These are phyloP conservation scores for Pezicula neosporulosa DNA, from an alignment of 2,329 filamentous ascomycete genomes.

Conservation along the genomic window DNA sequence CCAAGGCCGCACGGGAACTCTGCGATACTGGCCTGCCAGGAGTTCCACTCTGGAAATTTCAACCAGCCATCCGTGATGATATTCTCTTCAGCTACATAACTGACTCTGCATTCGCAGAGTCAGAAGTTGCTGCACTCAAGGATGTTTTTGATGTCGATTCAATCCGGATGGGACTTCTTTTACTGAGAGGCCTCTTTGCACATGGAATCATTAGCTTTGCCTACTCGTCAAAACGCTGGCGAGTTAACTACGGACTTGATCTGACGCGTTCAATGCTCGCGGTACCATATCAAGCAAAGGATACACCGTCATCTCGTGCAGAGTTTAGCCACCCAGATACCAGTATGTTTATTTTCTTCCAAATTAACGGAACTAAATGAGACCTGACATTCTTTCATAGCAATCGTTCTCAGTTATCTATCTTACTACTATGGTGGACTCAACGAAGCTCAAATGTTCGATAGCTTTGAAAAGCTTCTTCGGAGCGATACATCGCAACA, in stretches of 20 bases:
- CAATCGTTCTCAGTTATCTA: constrained; percentile 52
- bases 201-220: constrained; percentile 50
- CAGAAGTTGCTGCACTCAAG: background rate
- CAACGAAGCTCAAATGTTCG: constrained; percentile 42
- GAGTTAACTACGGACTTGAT: constrained; percentile 61
- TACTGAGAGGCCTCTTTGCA: constrained; percentile 54
- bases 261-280: constrained; percentile 42
- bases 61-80: background rate
- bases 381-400: constrained; percentile 7
- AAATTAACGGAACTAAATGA: too few species aligned
- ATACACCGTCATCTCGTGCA: constrained; percentile 48
- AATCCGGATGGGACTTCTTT: constrained; percentile 33
- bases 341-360: too few species aligned
- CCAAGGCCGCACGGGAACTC: constrained; percentile 34
- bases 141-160: background rate
- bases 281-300: constrained; percentile 59
- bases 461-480: constrained; percentile 42
- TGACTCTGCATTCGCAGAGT: background rate
- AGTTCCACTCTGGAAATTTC: constrained; percentile 31
- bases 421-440: constrained; percentile 57
- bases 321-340: constrained; percentile 63
- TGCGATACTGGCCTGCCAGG: constrained; percentile 39
- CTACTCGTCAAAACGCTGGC: constrained; percentile 56
- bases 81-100: constrained; percentile 3
- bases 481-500: constrained; percentile 46